A percentile compares a stretch with the other conserved stretches of the same genome.
These are phyloP conservation scores for Aspergillus carlsbadensis DNA, from an alignment of 495 filamentous ascomycete genomes.

Conservation along the genomic window DNA sequence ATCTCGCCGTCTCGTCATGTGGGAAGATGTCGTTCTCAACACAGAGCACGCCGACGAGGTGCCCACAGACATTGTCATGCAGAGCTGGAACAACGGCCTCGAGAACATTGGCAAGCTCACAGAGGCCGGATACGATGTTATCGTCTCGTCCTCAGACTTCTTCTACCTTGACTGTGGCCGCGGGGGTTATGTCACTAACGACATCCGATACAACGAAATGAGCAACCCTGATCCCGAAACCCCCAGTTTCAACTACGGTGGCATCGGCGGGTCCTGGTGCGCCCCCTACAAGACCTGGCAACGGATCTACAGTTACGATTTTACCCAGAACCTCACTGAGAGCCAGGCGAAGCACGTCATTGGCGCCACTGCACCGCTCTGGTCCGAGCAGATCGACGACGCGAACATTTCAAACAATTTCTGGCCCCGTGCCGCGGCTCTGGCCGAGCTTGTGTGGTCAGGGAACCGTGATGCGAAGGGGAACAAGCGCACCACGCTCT, in stretches of 20 bases:
- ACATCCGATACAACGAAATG: constrained; percentile 52
- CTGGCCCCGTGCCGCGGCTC: constrained; percentile 56
- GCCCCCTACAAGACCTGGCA: constrained; percentile 62
- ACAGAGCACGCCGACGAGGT: constrained; percentile 43
- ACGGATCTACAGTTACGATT: constrained; percentile 61
- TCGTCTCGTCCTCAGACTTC: constrained; percentile 54
- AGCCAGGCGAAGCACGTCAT: constrained; percentile 45
- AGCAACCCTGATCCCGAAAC: constrained; percentile 41
- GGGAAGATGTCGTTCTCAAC: constrained; percentile 52
- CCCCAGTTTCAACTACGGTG: constrained; percentile 54
- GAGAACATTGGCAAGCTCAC: constrained; percentile 53
- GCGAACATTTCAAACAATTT: constrained; percentile 46
- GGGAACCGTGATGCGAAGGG: constrained; percentile 50
- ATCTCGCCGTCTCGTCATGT: constrained; percentile 53
- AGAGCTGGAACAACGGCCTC: constrained; percentile 55
- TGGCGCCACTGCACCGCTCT: constrained; percentile 51
- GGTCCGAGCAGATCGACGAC: constrained; percentile 57
- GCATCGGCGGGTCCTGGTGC: constrained; percentile 56
- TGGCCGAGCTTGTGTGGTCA: constrained; percentile 55
- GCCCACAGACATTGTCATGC: constrained; percentile 52
- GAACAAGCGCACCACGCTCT: constrained; percentile 47
- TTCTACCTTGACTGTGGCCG: constrained; percentile 58
- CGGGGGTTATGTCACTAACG: constrained; percentile 54
- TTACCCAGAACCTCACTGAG: constrained; percentile 48
- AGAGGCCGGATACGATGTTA: constrained; percentile 49